Evolutionary conservation across 768 basidiomycete genomes (phyloP), one percentile per base, ranked within the genome.

Genomic region (Lentinula lateritia): DNA sequence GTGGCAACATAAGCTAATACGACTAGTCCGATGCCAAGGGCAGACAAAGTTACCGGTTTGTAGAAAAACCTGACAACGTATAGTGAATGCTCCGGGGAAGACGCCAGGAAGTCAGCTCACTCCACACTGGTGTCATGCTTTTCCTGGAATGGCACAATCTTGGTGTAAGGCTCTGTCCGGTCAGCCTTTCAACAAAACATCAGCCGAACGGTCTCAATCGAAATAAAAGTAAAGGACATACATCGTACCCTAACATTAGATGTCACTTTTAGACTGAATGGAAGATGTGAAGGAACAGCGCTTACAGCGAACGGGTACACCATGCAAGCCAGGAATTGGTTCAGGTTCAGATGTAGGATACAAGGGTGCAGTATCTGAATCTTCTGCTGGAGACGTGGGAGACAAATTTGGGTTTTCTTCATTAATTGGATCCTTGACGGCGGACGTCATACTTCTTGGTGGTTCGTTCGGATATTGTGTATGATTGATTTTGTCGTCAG

Each of bases 131-230:
- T 90, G 69, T 93, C 92, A 70, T 86, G 81, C 68, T 80, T 85
- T 75, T 92, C 90, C 71, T 93, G 90, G 71, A 93, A 93, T 32
- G 92, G 92, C 50, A 80, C 79, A 66, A 92, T 93, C 61, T 86
- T 83, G 18, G 92, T 93, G 69, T 93, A 93, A 9, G 92, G 67
- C 71, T 93, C 92, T 52, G 88, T 86, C 65, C 90, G 86, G 74
- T 93, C 84, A 61, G 92, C 92, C 91, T 93, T 53, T 38, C 43
- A 39, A 28, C 13, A 61, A 34, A 10, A 32, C 39, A 15, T 41
- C 23, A 43, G 23, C 13, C 59, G 3, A 52, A 52, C 39, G 70
- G 53, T 60, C 61, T 62, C 50, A 59, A 57, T 60, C 60, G 61
- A 50, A n/a, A 63, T 43, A 60, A 52, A 55, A 66, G 56, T 69